Evolutionary conservation across 2,329 filamentous ascomycete species (phyloP), one percentile per base, ranked within the genome.

Genomic region (Aspergillus sp.): DNA sequence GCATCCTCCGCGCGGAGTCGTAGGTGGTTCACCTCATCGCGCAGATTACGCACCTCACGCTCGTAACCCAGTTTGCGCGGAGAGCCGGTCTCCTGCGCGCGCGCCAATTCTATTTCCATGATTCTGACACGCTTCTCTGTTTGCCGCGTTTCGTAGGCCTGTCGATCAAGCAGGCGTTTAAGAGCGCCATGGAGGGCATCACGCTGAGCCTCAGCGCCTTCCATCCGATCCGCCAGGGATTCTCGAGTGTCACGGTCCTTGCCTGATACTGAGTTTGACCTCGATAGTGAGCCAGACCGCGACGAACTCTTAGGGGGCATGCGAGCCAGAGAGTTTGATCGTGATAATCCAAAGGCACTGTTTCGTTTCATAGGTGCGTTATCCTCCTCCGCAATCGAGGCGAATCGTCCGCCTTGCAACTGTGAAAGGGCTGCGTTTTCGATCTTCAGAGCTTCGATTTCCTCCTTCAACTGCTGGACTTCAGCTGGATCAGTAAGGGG

Each of bases 161-260:
- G 92, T 52, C 95, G 87, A 61, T 93, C 87, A 12, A 98, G 84
- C 15, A 99, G 82, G 60, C 86, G 91, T 77, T 90, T 93, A 53
- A 99, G 80, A 6, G 95, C 91, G 59, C 85, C 86, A 77, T 98
- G 95, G 6, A 99, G 81, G 1, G 93, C 93, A 74, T 99, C 93
- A 47, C 95, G 86, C 77, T 99, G 95, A 44, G 91, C 87, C 75
- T 98, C 93, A 11, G 97, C 88, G 64, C 98, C 93, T 74, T 96
- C 96, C 17, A 96, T 82, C 31, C 90, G 85, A 64, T 96, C 92
- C 2, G 87, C 85, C 15, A 93, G 75, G 11, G 85, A 83, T 55
- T 93, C 90, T 55, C 86, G 82, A 4, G 85, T 86, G 65, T 90
- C 84, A 68, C 74, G 73, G 69, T 79, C 79, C 55, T 79, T 88